phyloP scores from a whole-genome alignment of 768 basidiomycete species.

The Gautieria morchelliformis region DNA sequence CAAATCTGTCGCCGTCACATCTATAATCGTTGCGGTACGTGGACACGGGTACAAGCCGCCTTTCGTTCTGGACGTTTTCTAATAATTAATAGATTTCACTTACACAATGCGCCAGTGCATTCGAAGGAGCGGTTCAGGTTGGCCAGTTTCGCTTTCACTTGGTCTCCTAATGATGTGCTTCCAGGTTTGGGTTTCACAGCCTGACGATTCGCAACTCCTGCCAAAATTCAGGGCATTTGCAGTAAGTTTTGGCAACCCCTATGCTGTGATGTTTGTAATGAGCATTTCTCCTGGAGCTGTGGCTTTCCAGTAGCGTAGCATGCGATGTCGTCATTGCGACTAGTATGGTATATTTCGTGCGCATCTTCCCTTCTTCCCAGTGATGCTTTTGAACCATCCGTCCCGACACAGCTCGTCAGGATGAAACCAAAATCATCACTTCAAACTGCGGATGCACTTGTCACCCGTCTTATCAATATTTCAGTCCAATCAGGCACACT shows the following conservation, averaged over 20 bases:
- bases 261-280: too few relatives aligned
- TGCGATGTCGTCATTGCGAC: constrained; percentile 19
- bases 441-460: constrained; percentile 9
- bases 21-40: not conserved
- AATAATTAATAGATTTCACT: constrained; percentile 10
- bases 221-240: not conserved
- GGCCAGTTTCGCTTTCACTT: not conserved
- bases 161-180: not conserved
- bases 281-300: constrained; percentile 10
- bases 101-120: constrained; percentile 9
- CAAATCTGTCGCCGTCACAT: not conserved
- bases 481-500: constrained; percentile 14
- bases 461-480: constrained; percentile 11
- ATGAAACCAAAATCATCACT: constrained; percentile 9
- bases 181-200: not conserved
- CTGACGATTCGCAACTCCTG: not conserved
- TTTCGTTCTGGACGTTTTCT: not conserved
- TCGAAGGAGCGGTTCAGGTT: constrained; percentile 8
- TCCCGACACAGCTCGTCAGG: constrained; percentile 6
- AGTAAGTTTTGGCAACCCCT: not conserved
- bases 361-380: constrained; percentile 3
- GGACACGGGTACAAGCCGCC: too few relatives aligned
- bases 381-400: not conserved
- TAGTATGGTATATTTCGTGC: constrained; percentile 19
- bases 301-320: constrained; percentile 19